Evolutionary conservation across 495 filamentous ascomycete genomes (phyloP).

Genomic region (Penicillium egyptiacum): DNA sequence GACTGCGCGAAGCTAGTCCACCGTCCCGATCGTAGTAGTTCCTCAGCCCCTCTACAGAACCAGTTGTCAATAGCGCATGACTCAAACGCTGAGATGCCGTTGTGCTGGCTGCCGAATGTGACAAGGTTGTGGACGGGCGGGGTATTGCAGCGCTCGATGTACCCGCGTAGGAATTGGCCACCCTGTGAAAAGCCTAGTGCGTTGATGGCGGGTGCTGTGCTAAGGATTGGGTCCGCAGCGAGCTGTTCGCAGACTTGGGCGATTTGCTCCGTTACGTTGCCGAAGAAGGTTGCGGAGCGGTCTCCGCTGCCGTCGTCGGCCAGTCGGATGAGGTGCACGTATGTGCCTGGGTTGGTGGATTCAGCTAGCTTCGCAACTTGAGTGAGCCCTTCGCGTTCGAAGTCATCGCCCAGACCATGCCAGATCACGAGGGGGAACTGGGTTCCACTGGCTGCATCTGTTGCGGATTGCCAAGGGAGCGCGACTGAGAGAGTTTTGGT

Average conservation of each 20-base stretch:
- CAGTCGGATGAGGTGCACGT: constrained; percentile 78
- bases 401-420: constrained; percentile 79
- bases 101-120: constrained; percentile 92
- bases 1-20: constrained; percentile 77
- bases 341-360: constrained; percentile 73
- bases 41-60: constrained; percentile 75
- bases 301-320: constrained; percentile 64
- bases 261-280: constrained; percentile 82
- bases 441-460: constrained; percentile 19
- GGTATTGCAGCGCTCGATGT: constrained; percentile 84
- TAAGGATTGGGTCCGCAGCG: constrained; percentile 71
- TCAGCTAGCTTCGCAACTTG: constrained; percentile 66
- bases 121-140: constrained; percentile 80
- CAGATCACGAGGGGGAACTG: constrained; percentile 88
- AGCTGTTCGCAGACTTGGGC: constrained; percentile 78
- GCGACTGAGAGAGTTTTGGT: constrained; percentile 19
- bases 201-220: constrained; percentile 78
- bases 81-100: constrained; percentile 83
- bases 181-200: constrained; percentile 94
- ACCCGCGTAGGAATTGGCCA: constrained; percentile 92
- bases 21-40: constrained; percentile 66
- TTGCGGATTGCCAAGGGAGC: constrained; percentile 12
- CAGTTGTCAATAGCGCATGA: constrained; percentile 66
- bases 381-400: constrained; percentile 69
- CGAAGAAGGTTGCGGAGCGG: constrained; percentile 82